Base-by-base conservation (phyloP, 139 green algal species). In the Chlamydomonas sphaeroides region DNA sequence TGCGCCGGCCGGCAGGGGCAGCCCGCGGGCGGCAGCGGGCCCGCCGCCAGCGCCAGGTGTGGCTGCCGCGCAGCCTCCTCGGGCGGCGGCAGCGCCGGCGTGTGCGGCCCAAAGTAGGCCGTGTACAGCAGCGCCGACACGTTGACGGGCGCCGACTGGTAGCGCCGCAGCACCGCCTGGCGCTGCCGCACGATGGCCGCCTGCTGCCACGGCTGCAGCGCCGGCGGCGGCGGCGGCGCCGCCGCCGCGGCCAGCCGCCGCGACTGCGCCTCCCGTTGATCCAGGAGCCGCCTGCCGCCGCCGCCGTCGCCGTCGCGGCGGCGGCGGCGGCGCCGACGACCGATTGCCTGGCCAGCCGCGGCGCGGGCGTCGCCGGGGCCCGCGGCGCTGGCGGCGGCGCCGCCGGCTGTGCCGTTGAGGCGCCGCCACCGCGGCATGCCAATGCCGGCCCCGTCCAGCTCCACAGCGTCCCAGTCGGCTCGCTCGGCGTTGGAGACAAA, bases 1-100 rank as follows among this genome's bases (percentile, higher is more conserved):
- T 25, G 18, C 5, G 59, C 39, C 18, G 74, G 74, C n/a, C 41
- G 59, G 59, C 74, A 80, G 41, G 74, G 74, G 74, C 74, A 80
- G 74, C 74, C 74, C 21, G 74, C 59, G 7, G 74, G 74, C 38
- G 74, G 74, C 8, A 80, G 41, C 7, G 57, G 61, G 61, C 14
- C 26, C 17, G 71, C 33, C 21, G 35, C 42, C 39, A 21, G 39
- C 67, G 35, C 7, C 41, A 3, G 20, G 17, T 28, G 25, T 7
- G 67, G 67, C 68, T 41, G 67, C 41, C 41, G 20, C 45, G 45
- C 45, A 14, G 45, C 14, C 45, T 21, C 45, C 11, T 21, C 45
- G 11, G 45, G 56, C 56, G 23, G 56, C 56, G 56, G 56, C 56
- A 21, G 10, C 11, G 45, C 45, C 11, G 10, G 11, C 11, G 45